Percentiles rank a stretch among this genome's conserved stretches.
Evolutionary conservation across 2,329 filamentous ascomycete genomes (phyloP).

Genomic region (Dryadomyces sulphureus): DNA sequence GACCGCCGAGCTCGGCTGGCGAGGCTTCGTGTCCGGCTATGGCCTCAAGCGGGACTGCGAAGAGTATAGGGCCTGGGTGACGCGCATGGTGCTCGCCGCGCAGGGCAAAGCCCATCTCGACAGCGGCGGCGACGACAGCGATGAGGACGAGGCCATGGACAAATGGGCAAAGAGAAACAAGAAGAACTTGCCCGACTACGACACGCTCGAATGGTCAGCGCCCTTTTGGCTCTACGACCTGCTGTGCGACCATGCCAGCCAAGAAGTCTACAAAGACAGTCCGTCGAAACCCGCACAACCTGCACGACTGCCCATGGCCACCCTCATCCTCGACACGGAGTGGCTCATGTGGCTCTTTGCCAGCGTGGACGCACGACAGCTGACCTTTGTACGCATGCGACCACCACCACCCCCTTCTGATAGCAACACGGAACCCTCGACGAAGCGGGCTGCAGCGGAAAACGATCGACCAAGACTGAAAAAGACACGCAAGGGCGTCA

Average conservation of each 20-base stretch:
- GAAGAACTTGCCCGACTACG: not conserved
- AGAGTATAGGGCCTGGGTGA: not conserved
- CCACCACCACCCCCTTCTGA: no score
- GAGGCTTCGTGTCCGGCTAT: not conserved
- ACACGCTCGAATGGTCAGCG: not conserved
- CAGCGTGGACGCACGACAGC: not conserved
- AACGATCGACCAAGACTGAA: not conserved
- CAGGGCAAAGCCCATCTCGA: no score
- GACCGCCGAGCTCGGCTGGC: not conserved
- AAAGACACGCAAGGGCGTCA: not conserved
- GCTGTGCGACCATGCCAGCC: not conserved
- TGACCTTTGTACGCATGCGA: not conserved
- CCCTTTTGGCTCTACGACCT: constrained; percentile 4
- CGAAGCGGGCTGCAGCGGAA: not conserved
- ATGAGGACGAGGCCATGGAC: no score
- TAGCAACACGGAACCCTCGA: no score
- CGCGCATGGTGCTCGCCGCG: not conserved
- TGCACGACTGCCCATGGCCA: not conserved
- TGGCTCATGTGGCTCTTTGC: not conserved
- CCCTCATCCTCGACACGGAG: not conserved
- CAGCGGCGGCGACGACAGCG: no score
- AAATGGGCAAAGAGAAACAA: no score
- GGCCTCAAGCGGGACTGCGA: not conserved
- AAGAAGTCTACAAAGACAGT: not conserved
- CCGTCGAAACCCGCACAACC: no score